Base-by-base conservation (phyloP, 2,329 filamentous ascomycete genomes). In the Fusarium paranaense region DNA sequence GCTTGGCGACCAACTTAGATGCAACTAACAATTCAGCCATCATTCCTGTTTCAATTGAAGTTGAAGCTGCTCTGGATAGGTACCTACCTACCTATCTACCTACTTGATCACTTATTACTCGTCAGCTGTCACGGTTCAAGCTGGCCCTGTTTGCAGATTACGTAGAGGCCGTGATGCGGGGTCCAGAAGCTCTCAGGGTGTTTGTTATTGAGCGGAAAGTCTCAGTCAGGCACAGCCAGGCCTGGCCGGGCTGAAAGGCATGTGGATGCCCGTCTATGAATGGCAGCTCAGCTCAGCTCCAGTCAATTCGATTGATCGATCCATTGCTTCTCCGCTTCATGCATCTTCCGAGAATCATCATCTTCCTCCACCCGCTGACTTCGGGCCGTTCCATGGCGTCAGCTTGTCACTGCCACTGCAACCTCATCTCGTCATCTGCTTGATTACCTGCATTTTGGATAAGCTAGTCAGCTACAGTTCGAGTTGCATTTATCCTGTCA, bases 361-460 rank as follows among this genome's bases (percentile, higher is more conserved):
- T 47, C 56, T 27, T 20, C 37, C 38, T 33, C 54, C 32, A 50
- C 40, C 13, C 27, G 40, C 38, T 59, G 40, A 52, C 33, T 66
- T 54, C 64, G 64, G 64, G 42, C 57, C 61, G 62, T 52, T 47
- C 70, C 59, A 64, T 63, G 62, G 66, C 50, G 70, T 76, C 67
- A 74, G 70, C 72, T 73, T 67, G 40, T 71, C 70, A 75, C 47
- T 71, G 32, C 50, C 66, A 71, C 62, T 47, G 37, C 68, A 56
- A 69, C 57, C 63, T 57, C 59, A 25, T 56, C 54, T 37, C 57
- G 58, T 65, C 64, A 45, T 56, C 57, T 64, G 62, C 57, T 73
- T 65, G 52, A 71, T 56, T 56, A 59, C 47, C 62, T 64, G 54
- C 38, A 45, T 64, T 66, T 72, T 66, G 65, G 69, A 59, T 60